Evolutionary conservation across 306 rosid species (phyloP), one percentile per base, ranked within the genome.

Genomic region (Pterocarpus macrocarpus): DNA sequence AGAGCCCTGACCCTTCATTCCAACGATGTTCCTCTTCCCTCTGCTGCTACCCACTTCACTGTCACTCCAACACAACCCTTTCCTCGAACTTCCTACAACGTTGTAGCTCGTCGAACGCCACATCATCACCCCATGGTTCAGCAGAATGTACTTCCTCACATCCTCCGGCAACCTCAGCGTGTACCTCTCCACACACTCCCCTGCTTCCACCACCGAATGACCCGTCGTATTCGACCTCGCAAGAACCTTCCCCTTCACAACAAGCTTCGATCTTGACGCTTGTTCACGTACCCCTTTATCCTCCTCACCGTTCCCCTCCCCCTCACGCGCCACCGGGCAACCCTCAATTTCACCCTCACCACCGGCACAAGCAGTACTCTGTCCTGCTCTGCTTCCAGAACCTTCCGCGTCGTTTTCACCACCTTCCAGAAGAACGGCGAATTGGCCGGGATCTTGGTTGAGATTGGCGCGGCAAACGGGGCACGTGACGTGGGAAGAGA

Each of bases 211-310:
- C 73, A 85, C 52, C 0, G 90, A 87, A 81, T 90, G 92, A 6
- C 92, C 95, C 55, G 90, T 91, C 55, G 95, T 88, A 72, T 89
- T 84, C 3, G 87, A 89, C 73, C 89, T 84, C 78, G 22, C 8
- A 2, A n/a, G 32, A 5, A 55, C 61, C 61, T 8, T n/a, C 30
- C 61, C 32, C 61, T 55, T 55, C 59, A 8, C 59, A 4, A 7
- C 22, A 9, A 73, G 47, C 64, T 55, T 57, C 55, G 10, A 17
- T 56, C 35, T 67, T 30, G 44, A 45, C 12, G 8, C 13, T 13
- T 4, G 1, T n/a, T 69, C 62, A 74, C 16, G 13, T 50, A 10
- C 7, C 77, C 63, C 49, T 38, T 38, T 3, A 49, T 57, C 68
- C 16, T 43, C 34, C 13, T 28, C 52, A 7, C 7, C 33, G 12